A percentile compares a stretch with the other conserved stretches of the same genome.
phyloP scores from a whole-genome alignment of 208 protist genomes.

The Lotmaria passim region DNA sequence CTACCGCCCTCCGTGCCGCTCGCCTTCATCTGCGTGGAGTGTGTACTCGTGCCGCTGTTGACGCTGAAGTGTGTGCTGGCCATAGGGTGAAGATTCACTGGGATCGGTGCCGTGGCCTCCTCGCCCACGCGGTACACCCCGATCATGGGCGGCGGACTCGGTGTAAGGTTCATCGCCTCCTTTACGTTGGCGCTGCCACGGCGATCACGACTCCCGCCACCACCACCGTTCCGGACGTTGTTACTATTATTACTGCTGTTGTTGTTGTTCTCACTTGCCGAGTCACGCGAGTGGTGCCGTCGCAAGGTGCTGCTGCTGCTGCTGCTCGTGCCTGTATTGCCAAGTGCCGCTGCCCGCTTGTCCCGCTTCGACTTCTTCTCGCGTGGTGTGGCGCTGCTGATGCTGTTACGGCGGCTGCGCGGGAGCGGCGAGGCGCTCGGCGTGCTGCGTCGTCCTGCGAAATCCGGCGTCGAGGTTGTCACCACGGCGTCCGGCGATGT shows the following conservation, averaged over 20 bases:
- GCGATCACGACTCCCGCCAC: neutral
- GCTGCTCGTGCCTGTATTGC: no score
- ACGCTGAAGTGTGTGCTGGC: no score
- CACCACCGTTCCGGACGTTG: no score
- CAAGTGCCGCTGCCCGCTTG: no score
- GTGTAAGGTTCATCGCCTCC: no score
- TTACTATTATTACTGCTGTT: neutral
- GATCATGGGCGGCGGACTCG: no score
- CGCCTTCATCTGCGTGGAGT: neutral
- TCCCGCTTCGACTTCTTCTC: slow-evolving; percentile 23
- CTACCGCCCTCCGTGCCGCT: neutral
- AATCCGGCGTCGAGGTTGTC: neutral
- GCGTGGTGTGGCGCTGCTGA: slow-evolving; percentile 8
- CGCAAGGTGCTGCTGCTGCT: neutral
- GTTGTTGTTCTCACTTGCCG: neutral
- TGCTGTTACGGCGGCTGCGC: neutral
- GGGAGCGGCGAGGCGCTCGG: neutral
- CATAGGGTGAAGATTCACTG: no score
- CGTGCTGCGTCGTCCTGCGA: neutral
- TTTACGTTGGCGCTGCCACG: no score
- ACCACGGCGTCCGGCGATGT: slow-evolving; percentile 2
- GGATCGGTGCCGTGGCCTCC: no score
- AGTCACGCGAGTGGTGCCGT: slow-evolving; percentile 5
- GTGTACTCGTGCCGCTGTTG: neutral
- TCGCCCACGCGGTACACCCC: no score